Evolutionary conservation across 176 grass and related monocot species (phyloP).

Genomic region (Thalia dealbata): DNA sequence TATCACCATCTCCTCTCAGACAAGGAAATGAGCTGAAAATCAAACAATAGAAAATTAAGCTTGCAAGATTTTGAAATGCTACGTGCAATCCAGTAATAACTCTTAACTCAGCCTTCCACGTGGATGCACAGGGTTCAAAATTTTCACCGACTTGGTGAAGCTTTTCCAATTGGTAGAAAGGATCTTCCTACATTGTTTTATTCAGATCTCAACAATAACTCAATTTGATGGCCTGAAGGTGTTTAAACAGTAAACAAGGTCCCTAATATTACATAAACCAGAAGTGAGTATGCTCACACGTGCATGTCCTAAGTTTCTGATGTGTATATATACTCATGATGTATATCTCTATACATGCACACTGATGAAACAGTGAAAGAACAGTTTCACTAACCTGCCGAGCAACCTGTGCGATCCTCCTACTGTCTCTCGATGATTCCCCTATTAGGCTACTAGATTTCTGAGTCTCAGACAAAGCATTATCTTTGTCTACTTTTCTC

Average conservation of each 20-base stretch:
- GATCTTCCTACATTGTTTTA: neutral
- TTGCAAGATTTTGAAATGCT: neutral
- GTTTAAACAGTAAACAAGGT: too few relatives aligned
- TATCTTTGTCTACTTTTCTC: constrained; percentile 11
- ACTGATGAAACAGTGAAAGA: neutral
- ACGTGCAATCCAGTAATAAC: neutral
- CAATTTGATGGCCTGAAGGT: too few relatives aligned
- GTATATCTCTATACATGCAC: too few relatives aligned
- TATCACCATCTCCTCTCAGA: constrained; percentile 41
- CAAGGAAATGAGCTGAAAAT: constrained; percentile 88
- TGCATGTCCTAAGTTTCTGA: neutral
- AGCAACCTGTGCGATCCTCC: constrained; percentile 67
- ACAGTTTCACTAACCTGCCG: constrained; percentile 42
- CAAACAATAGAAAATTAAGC: constrained; percentile 6
- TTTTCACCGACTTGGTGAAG: neutral
- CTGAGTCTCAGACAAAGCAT: constrained; percentile 16
- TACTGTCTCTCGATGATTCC: constrained; percentile 49
- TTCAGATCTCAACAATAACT: too few relatives aligned
- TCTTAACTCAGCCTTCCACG: neutral
- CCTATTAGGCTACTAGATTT: constrained; percentile 20
- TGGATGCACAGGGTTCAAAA: neutral
- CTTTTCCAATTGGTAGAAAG: too few relatives aligned
- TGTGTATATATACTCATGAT: neutral
- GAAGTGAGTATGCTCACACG: too few relatives aligned
- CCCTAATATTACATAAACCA: too few relatives aligned